Base-by-base conservation (phyloP, 1,284 basidiomycete genomes). In the Leccinum subrobustum region DNA sequence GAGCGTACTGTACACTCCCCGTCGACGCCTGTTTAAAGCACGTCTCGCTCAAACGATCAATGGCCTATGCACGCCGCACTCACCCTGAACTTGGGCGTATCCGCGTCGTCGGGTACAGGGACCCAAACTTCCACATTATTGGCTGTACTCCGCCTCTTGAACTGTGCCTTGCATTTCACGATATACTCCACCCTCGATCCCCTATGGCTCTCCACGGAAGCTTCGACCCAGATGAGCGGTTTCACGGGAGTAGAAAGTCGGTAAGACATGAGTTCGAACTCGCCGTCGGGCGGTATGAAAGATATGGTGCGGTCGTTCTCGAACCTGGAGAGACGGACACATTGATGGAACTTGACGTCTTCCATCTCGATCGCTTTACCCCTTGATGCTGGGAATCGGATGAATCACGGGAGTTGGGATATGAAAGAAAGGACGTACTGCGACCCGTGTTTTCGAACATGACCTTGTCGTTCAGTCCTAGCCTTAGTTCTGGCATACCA, bases 281-380 rank as follows among this genome's bases (percentile, higher is more conserved):
- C 96, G 67, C 97, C 97, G 73, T 99, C 97, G 2, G 97, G 97
- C 0, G 97, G 97, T 70, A 99, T 99, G 78, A 99, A 99, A 27
- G 92, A 95, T 75, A 99, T 99, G 1, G 96, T 99, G 61, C 97
- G 88, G 79, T 99, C 97, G 76, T 98, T 98, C 72, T 99, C 97
- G 74, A 99, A 99, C 14, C 96, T 87, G 6, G 95, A 93, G n/a
- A 99, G 83, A n/a, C 97, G 92, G 14, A 99, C 97, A 73, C 97
- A 99, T 81, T 99, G 97, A 75, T 99, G 97, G 80, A 99, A 99
- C 75, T 98, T 98, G 78, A 98, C 95, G 73, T 99, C 97, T 76
- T 99, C 97, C 93, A 99, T 98, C 78, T 99, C 97, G 71, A 99
- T 97, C 3, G 96, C 90, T 77, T 99, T 99, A 6, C 97, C 97